A percentile compares a stretch with the other conserved stretches of the same genome.
phyloP scores from a whole-genome alignment of 78 protist species.

The Planoprotostelium fungivorum region DNA sequence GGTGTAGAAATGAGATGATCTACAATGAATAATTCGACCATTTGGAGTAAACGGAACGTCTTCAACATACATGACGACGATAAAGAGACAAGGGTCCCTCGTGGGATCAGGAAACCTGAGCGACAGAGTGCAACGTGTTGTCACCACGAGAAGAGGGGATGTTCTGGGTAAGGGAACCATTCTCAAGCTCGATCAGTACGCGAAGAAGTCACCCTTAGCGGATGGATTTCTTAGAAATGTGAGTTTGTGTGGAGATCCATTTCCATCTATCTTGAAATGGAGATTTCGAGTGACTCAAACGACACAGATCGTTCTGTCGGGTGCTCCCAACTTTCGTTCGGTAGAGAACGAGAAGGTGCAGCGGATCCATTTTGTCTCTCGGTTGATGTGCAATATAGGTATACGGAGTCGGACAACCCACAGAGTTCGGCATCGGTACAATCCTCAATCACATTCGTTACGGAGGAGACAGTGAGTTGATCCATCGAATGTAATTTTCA shows the following conservation, averaged over 20 bases:
- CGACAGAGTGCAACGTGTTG: neutral
- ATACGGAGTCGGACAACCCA: conserved; percentile 6
- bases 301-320: neutral
- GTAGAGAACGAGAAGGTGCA: neutral
- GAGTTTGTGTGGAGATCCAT: neutral
- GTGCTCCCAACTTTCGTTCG: neutral
- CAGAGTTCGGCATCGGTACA: neutral
- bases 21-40: too few relatives aligned
- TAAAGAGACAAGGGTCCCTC: neutral
- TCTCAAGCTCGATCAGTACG: neutral
- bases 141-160: neutral
- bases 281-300: neutral
- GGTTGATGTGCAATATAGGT: neutral
- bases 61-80: too few relatives aligned
- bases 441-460: neutral
- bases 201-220: neutral
- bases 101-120: neutral
- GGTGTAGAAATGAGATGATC: too few relatives aligned
- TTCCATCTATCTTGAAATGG: too few relatives aligned
- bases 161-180: neutral
- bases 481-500: too few relatives aligned
- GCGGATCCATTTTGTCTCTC: neutral
- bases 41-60: too few relatives aligned
- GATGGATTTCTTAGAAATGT: neutral
- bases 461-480: too few relatives aligned